These are phyloP conservation scores for Phialophora macrospora DNA, from an alignment of 2,329 filamentous ascomycete species.

Conservation along the genomic window DNA sequence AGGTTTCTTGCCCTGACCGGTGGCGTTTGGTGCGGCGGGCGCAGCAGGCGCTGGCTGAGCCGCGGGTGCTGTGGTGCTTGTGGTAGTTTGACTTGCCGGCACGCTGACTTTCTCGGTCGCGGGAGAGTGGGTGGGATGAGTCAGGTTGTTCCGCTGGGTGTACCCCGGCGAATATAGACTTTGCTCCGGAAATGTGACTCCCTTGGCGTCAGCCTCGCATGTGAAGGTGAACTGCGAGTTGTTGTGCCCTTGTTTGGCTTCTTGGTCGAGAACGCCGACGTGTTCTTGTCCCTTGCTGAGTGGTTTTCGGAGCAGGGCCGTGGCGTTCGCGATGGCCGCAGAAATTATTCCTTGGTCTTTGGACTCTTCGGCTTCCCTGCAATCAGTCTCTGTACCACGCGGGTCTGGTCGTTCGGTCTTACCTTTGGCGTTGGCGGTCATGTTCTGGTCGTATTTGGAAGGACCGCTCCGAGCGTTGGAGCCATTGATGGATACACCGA, in stretches of 20 bases:
- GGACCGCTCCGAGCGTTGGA: constrained; percentile 38
- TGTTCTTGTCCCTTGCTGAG: constrained; percentile 73
- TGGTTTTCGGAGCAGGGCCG: constrained; percentile 64
- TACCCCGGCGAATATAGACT: constrained; percentile 46
- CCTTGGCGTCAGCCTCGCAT: constrained; percentile 85
- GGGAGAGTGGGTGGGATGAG: constrained; percentile 40
- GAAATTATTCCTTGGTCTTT: constrained; percentile 83
- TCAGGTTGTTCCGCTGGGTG: constrained; percentile 32
- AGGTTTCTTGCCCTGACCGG: constrained; percentile 64
- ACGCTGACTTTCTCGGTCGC: constrained; percentile 51
- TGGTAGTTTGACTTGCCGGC: constrained; percentile 62
- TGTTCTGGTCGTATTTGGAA: constrained; percentile 38
- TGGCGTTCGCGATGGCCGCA: constrained; percentile 86
- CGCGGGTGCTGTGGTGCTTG: constrained; percentile 50
- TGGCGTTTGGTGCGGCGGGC: constrained; percentile 44
- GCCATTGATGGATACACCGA: constrained; percentile 41
- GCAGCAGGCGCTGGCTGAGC: constrained; percentile 45
- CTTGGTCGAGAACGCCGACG: constrained; percentile 75
- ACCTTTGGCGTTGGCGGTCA: constrained; percentile 36
- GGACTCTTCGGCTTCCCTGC: constrained; percentile 49
- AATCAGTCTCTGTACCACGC: constrained; percentile 18
- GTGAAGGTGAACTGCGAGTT: constrained; percentile 96
- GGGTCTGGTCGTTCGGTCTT: constrained; percentile 9
- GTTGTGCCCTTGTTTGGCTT: constrained; percentile 67
- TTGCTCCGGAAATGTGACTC: constrained; percentile 74